A percentile compares a stretch with the other conserved stretches of the same genome.
phyloP scores from a whole-genome alignment of 192 early-diverging fungal genomes.

The Bifiguratus adelaidae region DNA sequence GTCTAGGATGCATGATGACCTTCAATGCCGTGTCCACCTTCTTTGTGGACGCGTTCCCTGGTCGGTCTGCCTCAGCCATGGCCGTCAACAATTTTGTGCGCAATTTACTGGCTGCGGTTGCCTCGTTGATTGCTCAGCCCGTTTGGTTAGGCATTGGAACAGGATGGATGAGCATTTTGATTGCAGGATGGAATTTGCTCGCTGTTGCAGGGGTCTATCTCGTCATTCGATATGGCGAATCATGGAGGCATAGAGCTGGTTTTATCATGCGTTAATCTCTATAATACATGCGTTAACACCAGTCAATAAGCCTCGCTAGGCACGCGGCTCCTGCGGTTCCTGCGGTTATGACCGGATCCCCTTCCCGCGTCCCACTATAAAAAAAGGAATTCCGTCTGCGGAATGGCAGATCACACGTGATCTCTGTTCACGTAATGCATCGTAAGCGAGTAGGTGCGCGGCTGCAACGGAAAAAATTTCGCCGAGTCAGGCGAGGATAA shows the following conservation, averaged over 20 bases:
- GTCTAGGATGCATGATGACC: background rate
- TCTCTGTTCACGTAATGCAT: too few relatives aligned
- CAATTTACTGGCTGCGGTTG: background rate
- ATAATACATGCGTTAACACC: too few relatives aligned
- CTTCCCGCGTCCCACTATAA: too few relatives aligned
- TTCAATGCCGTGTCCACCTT: background rate
- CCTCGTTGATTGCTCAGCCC: background rate
- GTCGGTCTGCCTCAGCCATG: conserved; percentile 1
- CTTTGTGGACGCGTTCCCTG: conserved; percentile 10
- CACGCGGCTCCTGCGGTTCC: too few relatives aligned
- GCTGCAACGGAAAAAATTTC: too few relatives aligned
- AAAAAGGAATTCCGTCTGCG: too few relatives aligned
- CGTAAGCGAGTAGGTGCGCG: too few relatives aligned
- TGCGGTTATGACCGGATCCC: too few relatives aligned
- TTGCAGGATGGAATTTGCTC: background rate
- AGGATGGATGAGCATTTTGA: conserved; percentile 1
- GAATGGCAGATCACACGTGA: too few relatives aligned
- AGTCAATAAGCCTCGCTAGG: too few relatives aligned
- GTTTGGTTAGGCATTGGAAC: conserved; percentile 1
- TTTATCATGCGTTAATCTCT: too few relatives aligned
- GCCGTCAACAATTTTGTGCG: conserved; percentile 3
- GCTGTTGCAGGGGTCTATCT: background rate
- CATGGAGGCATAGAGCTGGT: background rate
- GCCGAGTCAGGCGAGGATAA: too few relatives aligned
- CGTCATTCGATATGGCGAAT: background rate